Conservation (phyloP, 805 yeast species). For the Metschnikowia cubensis region DNA sequence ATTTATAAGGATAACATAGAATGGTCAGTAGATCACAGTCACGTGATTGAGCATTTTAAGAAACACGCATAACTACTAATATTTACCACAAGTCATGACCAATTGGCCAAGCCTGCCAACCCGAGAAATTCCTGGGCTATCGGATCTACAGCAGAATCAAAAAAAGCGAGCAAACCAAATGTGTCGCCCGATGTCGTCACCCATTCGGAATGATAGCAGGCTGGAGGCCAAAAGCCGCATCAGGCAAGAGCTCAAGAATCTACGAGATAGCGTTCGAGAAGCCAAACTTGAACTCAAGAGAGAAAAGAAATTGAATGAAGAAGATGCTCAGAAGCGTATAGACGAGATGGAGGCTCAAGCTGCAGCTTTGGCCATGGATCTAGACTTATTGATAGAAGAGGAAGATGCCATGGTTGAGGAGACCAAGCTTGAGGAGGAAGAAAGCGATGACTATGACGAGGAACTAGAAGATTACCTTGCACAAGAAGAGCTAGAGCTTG, state of each 20-base stretch:
- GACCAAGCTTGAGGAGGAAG: background rate
- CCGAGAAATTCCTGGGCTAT: conserved; percentile 5
- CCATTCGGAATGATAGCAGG: conserved; percentile 3
- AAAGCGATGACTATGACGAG: conserved; percentile 5
- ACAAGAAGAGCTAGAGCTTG: conserved; percentile 17
- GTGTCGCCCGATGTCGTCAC: conserved; percentile 18
- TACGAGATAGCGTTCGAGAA: conserved; percentile 12
- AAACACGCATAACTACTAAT: background rate
- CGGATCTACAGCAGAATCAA: conserved; percentile 12
- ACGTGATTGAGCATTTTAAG: background rate
- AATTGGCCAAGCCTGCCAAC: conserved; percentile 17
- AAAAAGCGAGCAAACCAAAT: conserved; percentile 10
- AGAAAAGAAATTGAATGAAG: conserved; percentile 13
- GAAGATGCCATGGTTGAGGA: conserved; percentile 1
- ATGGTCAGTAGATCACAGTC: background rate
- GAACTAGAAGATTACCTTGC: conserved; percentile 16
- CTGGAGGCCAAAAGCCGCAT: background rate
- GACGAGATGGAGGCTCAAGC: conserved; percentile 12
- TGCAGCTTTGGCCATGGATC: conserved; percentile 9
- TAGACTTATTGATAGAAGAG: conserved; percentile 9
- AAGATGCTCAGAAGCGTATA: conserved; percentile 6
- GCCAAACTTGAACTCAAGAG: conserved; percentile 9
- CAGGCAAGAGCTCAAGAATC: conserved; percentile 7
- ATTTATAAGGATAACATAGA: background rate
- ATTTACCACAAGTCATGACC: background rate